Evolutionary conservation across 257 asterid genomes (phyloP), one percentile per base, ranked within the genome.

Genomic region (Cruciata laevipes): DNA sequence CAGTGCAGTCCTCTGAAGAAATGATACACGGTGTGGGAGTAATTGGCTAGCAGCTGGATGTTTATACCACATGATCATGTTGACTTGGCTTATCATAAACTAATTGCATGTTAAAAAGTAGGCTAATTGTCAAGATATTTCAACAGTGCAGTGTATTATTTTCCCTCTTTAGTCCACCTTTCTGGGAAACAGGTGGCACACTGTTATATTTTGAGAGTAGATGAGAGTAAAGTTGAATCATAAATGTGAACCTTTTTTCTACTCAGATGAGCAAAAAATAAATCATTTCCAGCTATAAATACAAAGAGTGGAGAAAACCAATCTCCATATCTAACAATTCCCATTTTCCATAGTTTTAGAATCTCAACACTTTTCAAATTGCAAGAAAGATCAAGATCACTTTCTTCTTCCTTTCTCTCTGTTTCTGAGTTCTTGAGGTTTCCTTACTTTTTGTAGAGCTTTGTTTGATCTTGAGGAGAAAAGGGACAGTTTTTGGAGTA

Each of bases 241-340:
- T 76, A 69, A 80, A 82, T 80, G 87, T 75, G 76, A 83, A 74
- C 74, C n/a, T 70, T 52, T 23, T 42, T 23, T 10, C 61, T 17
- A n/a, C 20, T 6, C 1, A 42, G 65, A 56, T 24, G 4, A 16
- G 72, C 11, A 38, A 25, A 57, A 47, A 21, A n/a, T 67, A 63
- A 61, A 51, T 59, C 69, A 53, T 66, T 68, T 63, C 32, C 79
- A 56, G 67, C 90, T 87, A 87, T 87, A 89, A 82, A 82, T 87
- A 85, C 70, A 53, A 63, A 74, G 32, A 69, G 23, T 40, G 38
- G 38, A 59, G 37, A 5, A 7, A 60, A 63, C 69, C 61, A 21
- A 7, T 66, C 33, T 68, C 51, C 51, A 42, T 42, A 42, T 57
- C 62, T 37, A 71, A 49, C 61, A 77, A 37, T 13, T 20, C 13